Base-by-base conservation (phyloP, 495 filamentous ascomycete species). In the Penicillium robsamsonii region DNA sequence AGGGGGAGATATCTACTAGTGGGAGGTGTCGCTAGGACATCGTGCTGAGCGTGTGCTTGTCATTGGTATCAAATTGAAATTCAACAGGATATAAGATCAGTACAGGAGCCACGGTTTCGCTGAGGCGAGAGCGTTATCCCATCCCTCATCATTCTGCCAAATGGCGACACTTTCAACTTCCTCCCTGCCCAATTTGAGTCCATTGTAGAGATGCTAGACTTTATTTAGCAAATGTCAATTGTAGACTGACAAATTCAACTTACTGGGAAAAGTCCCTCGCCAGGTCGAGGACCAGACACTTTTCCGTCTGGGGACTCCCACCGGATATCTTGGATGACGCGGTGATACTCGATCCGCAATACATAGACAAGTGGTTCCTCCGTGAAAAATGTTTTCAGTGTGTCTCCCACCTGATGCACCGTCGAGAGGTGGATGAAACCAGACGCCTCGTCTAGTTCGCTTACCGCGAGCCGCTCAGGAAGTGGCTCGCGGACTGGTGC, bases 341-440 rank as follows among this genome's bases (percentile, higher is more conserved):
- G 57, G 83, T 84, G 6, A 88, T 96, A 92, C 56, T 79, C 42
- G 77, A 93, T 69, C 81, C 91, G 58, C 80, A 96, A 70, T 70
- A 93, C 70, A 79, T 96, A 65, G 81, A 92, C 46, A 80, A 91
- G 64, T 70, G 84, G 65, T 74, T 97, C 58, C 81, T 91, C 57
- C 63, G 91, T 60, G 87, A 91, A 55, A 84, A 93, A 58, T 71
- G 87, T 62, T 71, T 96, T 76, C 42, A 79, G 47, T 0, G 75
- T 79, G 35, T 72, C 73, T 35, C 72, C 67, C 4, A 79, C 68
- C 45, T 79, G 75, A 13, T 67, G 60, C 24, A 73, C 67, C 27
- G 63, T 70, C 7, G 74, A 77, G 2, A 79, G 70, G 50, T 79
- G 75, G 45, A 79, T 65, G 43, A 75, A 79, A 40, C 70, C 73